Evolutionary conservation across 495 filamentous ascomycete species (phyloP), one percentile per base, ranked within the genome.

Genomic region (Penicillium chermesinum): DNA sequence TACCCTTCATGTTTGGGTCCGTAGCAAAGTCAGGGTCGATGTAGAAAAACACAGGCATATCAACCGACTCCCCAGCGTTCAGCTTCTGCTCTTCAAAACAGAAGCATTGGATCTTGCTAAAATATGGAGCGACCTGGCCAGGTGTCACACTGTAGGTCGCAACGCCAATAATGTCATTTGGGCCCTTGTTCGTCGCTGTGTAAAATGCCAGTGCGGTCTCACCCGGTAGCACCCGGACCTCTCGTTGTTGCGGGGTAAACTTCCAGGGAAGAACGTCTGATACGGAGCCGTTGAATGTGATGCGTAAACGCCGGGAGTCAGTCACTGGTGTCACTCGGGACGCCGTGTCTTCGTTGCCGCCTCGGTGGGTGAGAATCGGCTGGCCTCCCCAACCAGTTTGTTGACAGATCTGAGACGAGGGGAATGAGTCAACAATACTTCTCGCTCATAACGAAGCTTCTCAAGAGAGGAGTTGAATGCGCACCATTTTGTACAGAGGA

Each of bases 21-120:
- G 87, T 87, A 37, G 88, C 74, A 71, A 97, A 87, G 54, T 96
- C 94, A 5, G 94, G 94, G 63, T 99, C 94, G 58, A 99, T 86
- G 67, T 95, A 99, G 63, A 99, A 99, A 73, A 99, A 97, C 5
- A 99, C 94, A 2, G 94, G 94, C 94, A 99, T 99, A 72, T 99
- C 94, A 43, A 99, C 94, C 30, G 89, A 89, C 74, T 99, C 94
- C 19, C 91, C 89, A 17, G 90, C 91, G 64, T 90, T 91, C 42
- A 98, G 70, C 53, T 94, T 81, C 77, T 98, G 85, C 67, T 89
- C 90, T 75, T 99, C 94, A 62, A 99, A 99, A 65, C 94, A 99
- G 69, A 99, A 99, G 58, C 94, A 99, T 70, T 99, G 94, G 43
- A 99, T 99, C 78, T 99, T 99, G 77, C 85, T 89, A 66, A 99